Evolutionary conservation across 805 yeast species (phyloP), one percentile per base, ranked within the genome.

Genomic region (Ogataea haglerorum): DNA sequence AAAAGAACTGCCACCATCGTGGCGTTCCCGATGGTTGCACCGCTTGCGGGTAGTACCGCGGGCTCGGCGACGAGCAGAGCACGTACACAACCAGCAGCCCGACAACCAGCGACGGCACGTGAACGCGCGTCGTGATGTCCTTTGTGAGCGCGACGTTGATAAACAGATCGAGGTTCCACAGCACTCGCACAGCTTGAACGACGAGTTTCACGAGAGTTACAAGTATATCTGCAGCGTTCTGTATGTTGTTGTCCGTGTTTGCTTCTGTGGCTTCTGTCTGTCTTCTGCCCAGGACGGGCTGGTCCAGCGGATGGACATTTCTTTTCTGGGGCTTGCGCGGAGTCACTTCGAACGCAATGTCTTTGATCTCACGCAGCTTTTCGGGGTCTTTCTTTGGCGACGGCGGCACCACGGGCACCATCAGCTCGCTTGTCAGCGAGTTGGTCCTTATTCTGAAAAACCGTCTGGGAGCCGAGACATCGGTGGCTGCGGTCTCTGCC

Each of bases 291-390:
- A 37, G 30, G n/a, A 60, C 31, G 3, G 65, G 65, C 42, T 55
- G 57, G 38, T 61, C 65, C 7, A 61, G 28, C 3, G 65, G 65
- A 49, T 61, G 65, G 8, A 57, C 37, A 38, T 54, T 57, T 29
- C 46, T 46, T 5, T 41, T 30, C n/a, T 25, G 38, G 4, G 31
- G 40, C 25, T 30, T 40, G n/a, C 35, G 40, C 9, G 49, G 42
- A 16, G 37, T 36, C 42, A 46, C 51, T 42, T 60, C 65, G 38
- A 59, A 60, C n/a, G 65, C 65, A 15, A 54, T 49, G 30, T 53
- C 56, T 23, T 50, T 49, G 36, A 52, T 54, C 35, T 53, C 54
- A n/a, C 51, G 32, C 19, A 47, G 30, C 17, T 45, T 40, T 12
- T 46, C 45, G 9, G 46, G 42, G 23, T 43, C 43, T n/a, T 30